These are phyloP conservation scores for Euclidium syriacum DNA, from an alignment of 345 rosid species.

Conservation along the genomic window DNA sequence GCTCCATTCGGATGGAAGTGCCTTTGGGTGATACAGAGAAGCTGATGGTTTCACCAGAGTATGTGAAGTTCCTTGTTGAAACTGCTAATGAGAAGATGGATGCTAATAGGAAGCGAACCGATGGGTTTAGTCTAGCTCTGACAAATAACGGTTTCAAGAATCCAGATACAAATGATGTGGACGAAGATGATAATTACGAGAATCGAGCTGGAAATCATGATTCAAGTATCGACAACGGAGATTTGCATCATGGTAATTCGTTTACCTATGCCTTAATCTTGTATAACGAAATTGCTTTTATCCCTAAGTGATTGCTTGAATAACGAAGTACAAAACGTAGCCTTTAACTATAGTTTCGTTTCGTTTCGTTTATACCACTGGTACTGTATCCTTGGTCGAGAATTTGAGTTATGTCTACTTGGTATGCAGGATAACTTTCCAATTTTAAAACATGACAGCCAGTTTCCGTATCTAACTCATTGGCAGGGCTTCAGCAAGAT, in stretches of 20 bases:
- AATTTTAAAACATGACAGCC: constrained; percentile 48
- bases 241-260: constrained; percentile 35
- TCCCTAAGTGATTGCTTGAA: background rate
- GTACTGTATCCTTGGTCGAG: constrained; percentile 4
- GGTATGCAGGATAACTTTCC: constrained; percentile 60
- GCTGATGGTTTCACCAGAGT: constrained; percentile 55
- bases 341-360: background rate
- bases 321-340: background rate
- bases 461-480: constrained; percentile 68
- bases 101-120: constrained; percentile 65
- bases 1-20: constrained; percentile 84
- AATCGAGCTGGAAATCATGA: constrained; percentile 14
- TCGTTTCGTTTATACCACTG: background rate
- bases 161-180: background rate
- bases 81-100: constrained; percentile 86
- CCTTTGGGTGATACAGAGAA: constrained; percentile 55
- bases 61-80: constrained; percentile 62
- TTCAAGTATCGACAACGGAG: constrained; percentile 17
- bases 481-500: constrained; percentile 57
- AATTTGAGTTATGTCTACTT: constrained; percentile 33
- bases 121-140: constrained; percentile 50
- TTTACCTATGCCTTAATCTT: background rate
- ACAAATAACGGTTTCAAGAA: constrained; percentile 31
- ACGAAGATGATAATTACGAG: constrained; percentile 29
- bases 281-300: background rate